phyloP scores from a whole-genome alignment of 768 basidiomycete genomes.

The Xerocomus spinulosus region DNA sequence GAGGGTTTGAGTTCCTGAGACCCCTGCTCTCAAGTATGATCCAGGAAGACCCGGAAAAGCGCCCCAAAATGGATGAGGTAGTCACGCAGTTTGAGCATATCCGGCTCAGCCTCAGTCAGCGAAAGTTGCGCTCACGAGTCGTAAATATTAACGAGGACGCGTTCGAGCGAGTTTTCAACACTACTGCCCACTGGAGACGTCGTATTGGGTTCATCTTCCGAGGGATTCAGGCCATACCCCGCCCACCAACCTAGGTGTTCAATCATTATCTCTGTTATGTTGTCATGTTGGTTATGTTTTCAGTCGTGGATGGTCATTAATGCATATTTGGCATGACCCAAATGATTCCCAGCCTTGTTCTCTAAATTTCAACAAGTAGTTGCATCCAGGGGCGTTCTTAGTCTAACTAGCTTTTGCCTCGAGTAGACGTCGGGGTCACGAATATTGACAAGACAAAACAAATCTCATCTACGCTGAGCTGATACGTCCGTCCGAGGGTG shows the following conservation, averaged over 20 bases:
- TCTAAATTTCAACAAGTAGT: too few species aligned
- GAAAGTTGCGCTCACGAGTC: constrained; percentile 29
- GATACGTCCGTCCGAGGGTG: constrained; percentile 37
- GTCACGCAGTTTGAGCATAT: constrained; percentile 17
- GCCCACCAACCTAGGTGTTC: background rate
- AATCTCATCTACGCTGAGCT: constrained; percentile 34
- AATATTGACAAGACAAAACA: too few species aligned
- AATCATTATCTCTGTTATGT: background rate
- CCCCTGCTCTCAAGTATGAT: constrained; percentile 19
- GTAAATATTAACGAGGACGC: constrained; percentile 14
- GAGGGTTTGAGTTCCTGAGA: constrained; percentile 22
- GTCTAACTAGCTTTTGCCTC: too few species aligned
- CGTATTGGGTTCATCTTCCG: constrained; percentile 12
- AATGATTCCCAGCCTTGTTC: too few species aligned
- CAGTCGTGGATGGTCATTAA: too few species aligned
- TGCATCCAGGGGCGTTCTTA: too few species aligned
- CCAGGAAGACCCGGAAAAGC: constrained; percentile 18
- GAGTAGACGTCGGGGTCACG: too few species aligned
- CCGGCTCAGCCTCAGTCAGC: background rate
- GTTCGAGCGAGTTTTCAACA: constrained; percentile 6
- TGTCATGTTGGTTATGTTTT: background rate
- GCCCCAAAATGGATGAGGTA: constrained; percentile 22
- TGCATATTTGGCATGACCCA: too few species aligned
- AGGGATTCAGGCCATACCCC: constrained; percentile 11
- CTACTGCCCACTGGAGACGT: constrained; percentile 23